Base-by-base conservation (phyloP, 305 asterid genomes). In the Vinca major region DNA sequence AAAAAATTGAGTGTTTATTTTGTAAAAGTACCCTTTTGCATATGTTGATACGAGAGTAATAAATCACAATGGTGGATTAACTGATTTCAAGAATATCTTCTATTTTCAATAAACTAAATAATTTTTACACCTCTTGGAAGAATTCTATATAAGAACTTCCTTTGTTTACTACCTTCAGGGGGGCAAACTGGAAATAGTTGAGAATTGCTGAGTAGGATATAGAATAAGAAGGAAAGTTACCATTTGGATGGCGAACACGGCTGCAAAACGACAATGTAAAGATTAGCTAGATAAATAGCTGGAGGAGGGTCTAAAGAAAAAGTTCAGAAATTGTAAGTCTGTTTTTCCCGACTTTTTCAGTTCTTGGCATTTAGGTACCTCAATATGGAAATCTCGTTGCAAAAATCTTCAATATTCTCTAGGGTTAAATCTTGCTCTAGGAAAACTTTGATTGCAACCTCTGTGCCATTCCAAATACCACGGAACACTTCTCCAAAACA, bases 401-500 rank as follows among this genome's bases (percentile, higher is more conserved):
- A 93, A 72, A 93, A 93, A 72, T 93, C 99, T 83, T 90, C 97
- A 95, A 93, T 90, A 73, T 93, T 93, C 82, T 93, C 99, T 61
- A 89, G 91, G 53, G 96, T 93, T 75, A 93, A 92, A 78, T 93
- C 99, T 84, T 93, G 99, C 86, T 90, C 97, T 80, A 93, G 73
- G 79, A 93, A 89, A 73, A 90, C 92, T 82, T 93, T 93, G 70
- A 93, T 85, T 39, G 99, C 99, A 79, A 93, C 99, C 71, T 91
- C 95, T 54, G 92, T 90, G 63, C 99, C 97, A 79, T 90, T 90
- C 99, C 99, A 93, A 75, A 81, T 73, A 73, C 99, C 99, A 74
- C 96, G 96, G 71, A 93, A 93, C 74, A 93, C 99, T 83, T 93
- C 99, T 70, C 99, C 99, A 77, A 92, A 92, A 78, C 90, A 92